Evolutionary conservation across 345 rosid species (phyloP), one percentile per base, ranked within the genome.

Genomic region (Eucalyptus tenuipes): DNA sequence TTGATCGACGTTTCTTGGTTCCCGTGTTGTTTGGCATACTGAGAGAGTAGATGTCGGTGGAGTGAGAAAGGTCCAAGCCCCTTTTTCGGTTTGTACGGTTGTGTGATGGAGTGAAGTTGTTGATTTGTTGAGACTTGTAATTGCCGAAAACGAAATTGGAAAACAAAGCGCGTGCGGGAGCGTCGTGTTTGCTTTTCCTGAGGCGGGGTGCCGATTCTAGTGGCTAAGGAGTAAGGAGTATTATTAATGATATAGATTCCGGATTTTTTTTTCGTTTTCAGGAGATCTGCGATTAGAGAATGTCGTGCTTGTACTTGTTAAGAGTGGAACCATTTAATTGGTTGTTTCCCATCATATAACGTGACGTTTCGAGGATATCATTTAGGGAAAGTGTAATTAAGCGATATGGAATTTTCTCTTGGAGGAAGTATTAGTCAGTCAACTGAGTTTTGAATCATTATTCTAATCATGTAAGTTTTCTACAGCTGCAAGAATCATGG

Each of bases 401-500:
- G 82, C 5, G 42, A 10, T 75, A 40, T 75, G 82, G 47, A 40
- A 75, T 75, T 75, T 37, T 75, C 47, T 40, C 82, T 75, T 40
- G 47, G 42, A 20, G 27, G 47, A 75, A 20, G 82, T 75, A 75
- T 75, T 75, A 75, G 27, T 75, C 82, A 20, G 82, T 40, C 82
- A 20, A 75, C 8, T 75, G 13, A 37, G 82, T 75, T 75, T 75
- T 20, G 82, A 75, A 20, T 75, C 42, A 75, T 85, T 85, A 10
- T 85, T 49, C 59, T 52, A 49, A 47, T 49, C 31, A 29, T n/a
- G 40, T 16, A 85, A 6, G 13, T 40, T 59, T 48, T 48, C 33
- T 87, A 29, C 84, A 64, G 80, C 42, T 48, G 49, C 42, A 18
- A 29, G 61, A 84, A 87, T 37, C 88, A 96, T 96, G 99, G 96